Percentiles rank a stretch among this genome's conserved stretches.
phyloP scores from a whole-genome alignment of 2,329 filamentous ascomycete genomes.

The Aspergillus sp. region DNA sequence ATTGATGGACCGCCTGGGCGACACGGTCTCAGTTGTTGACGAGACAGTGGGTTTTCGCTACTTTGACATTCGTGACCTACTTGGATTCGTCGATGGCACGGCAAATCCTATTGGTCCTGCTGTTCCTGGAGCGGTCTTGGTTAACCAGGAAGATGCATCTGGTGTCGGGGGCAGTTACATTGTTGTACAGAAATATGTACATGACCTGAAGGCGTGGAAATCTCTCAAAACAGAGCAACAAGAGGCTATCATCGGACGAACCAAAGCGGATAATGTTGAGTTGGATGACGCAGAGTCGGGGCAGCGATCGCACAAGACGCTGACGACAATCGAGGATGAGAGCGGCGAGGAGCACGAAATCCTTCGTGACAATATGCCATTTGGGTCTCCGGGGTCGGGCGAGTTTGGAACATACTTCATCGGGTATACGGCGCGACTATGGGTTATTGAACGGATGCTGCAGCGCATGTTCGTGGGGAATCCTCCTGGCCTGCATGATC shows the following conservation, averaged over 20 bases:
- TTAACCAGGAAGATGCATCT: conserved; percentile 38
- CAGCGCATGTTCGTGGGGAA: conserved; percentile 52
- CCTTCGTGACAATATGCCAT: conserved; percentile 56
- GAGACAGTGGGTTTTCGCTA: conserved; percentile 54
- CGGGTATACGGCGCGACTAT: conserved; percentile 46
- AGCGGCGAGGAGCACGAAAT: conserved; percentile 51
- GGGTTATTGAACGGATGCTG: conserved; percentile 55
- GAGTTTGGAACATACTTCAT: conserved; percentile 56
- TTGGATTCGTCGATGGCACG: conserved; percentile 56
- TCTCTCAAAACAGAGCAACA: conserved; percentile 45
- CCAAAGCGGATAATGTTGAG: conserved; percentile 53
- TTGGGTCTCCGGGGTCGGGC: conserved; percentile 46
- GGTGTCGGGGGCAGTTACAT: conserved; percentile 49
- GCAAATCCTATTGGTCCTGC: conserved; percentile 49
- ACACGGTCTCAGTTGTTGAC: conserved; percentile 44
- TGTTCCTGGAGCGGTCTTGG: conserved; percentile 39
- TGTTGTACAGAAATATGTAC: conserved; percentile 54
- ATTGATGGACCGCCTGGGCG: conserved; percentile 44
- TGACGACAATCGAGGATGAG: conserved; percentile 49
- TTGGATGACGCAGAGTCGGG: conserved; percentile 45
- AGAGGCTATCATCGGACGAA: conserved; percentile 52
- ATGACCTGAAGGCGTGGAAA: conserved; percentile 46
- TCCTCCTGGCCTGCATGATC: conserved; percentile 50
- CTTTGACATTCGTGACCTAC: conserved; percentile 52
- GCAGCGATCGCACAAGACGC: conserved; percentile 46